A percentile compares a stretch with the other conserved stretches of the same genome.
Evolutionary conservation across 257 asterid genomes (phyloP).

Genomic region (Solanum acaule): DNA sequence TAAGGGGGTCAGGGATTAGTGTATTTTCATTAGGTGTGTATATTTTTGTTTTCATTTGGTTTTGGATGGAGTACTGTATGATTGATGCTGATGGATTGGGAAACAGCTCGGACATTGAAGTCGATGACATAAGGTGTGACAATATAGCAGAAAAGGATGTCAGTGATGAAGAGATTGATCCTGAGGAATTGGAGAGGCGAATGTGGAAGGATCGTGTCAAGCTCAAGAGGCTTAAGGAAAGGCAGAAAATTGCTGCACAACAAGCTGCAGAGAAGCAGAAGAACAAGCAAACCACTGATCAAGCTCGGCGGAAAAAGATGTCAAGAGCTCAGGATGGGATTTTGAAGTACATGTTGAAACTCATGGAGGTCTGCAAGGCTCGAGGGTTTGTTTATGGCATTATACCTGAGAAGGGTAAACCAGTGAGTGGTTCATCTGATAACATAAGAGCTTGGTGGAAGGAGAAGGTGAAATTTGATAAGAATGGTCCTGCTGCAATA

Average conservation of each 20-base stretch:
- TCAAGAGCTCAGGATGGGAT: constrained; percentile 61
- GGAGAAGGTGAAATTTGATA: constrained; percentile 55
- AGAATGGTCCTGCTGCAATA: constrained; percentile 63
- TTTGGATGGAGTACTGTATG: background rate
- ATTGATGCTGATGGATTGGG: constrained; percentile 8
- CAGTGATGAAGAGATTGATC: constrained; percentile 61
- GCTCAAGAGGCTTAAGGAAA: constrained; percentile 57
- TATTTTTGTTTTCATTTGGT: background rate
- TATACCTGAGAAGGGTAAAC: constrained; percentile 70
- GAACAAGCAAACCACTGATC: constrained; percentile 39
- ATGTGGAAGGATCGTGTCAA: constrained; percentile 65
- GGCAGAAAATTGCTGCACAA: constrained; percentile 38
- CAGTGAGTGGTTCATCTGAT: constrained; percentile 62
- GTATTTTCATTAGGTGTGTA: background rate
- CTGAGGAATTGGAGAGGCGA: constrained; percentile 49
- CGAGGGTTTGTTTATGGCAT: constrained; percentile 61
- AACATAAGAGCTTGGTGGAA: constrained; percentile 74
- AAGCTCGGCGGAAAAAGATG: constrained; percentile 61
- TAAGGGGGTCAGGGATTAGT: background rate
- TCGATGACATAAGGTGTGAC: constrained; percentile 32
- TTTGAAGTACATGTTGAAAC: constrained; percentile 58
- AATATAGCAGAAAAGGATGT: constrained; percentile 50
- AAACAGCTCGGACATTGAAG: constrained; percentile 49
- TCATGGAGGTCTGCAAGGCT: constrained; percentile 65
- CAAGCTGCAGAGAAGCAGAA: constrained; percentile 52